A percentile compares a stretch with the other conserved stretches of the same genome.
Evolutionary conservation across 352 stramenopile species (phyloP).

Genomic region (Thraustochytrium striatum): DNA sequence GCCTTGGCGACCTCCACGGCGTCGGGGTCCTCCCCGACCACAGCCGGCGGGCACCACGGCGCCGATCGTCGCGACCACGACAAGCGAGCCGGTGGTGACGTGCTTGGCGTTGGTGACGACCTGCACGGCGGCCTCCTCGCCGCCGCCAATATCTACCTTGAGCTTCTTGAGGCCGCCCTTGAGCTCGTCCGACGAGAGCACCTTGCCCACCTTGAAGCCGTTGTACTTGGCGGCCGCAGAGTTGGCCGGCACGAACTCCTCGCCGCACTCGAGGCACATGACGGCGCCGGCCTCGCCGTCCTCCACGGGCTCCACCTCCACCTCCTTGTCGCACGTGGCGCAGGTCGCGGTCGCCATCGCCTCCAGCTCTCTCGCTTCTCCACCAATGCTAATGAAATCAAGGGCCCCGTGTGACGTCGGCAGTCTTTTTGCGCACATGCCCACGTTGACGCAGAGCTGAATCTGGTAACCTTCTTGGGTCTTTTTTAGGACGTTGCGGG

Average conservation of each 20-base stretch:
- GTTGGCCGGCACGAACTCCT: slow-evolving; percentile 32
- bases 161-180: slow-evolving; percentile 42
- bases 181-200: background rate
- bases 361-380: too few relatives aligned
- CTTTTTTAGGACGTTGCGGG: too few relatives aligned
- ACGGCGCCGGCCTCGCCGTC: background rate
- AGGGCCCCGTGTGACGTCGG: too few relatives aligned
- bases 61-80: slow-evolving; percentile 42
- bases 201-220: slow-evolving; percentile 16
- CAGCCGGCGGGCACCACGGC: slow-evolving; percentile 52
- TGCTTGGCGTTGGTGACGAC: slow-evolving; percentile 53
- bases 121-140: slow-evolving; percentile 7
- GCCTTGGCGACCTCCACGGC: slow-evolving; percentile 63
- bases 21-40: slow-evolving; percentile 56
- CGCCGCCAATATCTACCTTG: slow-evolving; percentile 19
- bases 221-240: slow-evolving; percentile 14
- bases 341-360: too few relatives aligned
- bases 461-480: too few relatives aligned
- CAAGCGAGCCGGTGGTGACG: slow-evolving; percentile 37
- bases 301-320: slow-evolving; percentile 24
- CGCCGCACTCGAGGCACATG: slow-evolving; percentile 43
- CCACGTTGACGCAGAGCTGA: too few relatives aligned
- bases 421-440: too few relatives aligned
- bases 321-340: slow-evolving; percentile 14
- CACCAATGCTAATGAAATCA: too few relatives aligned